Percentiles rank a stretch among this genome's conserved stretches.
Evolutionary conservation across 2,329 filamentous ascomycete genomes (phyloP).

Genomic region (Penicillium expansum): DNA sequence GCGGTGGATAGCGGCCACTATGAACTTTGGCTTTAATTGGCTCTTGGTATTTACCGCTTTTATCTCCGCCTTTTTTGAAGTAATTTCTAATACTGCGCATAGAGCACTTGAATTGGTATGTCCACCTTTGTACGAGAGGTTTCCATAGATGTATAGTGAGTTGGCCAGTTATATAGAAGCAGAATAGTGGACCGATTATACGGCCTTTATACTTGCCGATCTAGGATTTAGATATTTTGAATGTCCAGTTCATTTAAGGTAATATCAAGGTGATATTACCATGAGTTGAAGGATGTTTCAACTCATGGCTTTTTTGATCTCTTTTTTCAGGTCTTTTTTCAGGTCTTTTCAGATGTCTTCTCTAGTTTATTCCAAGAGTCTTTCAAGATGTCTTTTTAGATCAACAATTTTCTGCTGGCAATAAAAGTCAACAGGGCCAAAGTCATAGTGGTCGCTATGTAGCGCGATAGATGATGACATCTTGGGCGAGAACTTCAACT

Average conservation of each 20-base stretch:
- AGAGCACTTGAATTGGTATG: not conserved
- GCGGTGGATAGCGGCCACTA: not conserved
- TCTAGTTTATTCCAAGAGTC: not conserved
- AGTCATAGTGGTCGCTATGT: not conserved
- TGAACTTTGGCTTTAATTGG: not conserved
- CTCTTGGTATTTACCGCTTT: not conserved
- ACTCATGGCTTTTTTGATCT: not conserved
- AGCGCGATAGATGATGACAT: not conserved
- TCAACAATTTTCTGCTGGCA: not conserved
- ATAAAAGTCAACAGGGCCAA: not conserved
- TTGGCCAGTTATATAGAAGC: not conserved
- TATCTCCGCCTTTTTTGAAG: not conserved
- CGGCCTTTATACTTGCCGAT: not conserved
- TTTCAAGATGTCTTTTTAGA: not conserved
- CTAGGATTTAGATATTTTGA: not conserved
- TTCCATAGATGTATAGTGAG: too few species aligned
- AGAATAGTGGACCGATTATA: not conserved
- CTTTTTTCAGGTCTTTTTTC: not conserved
- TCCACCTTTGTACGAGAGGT: too few species aligned
- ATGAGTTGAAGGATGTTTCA: not conserved
- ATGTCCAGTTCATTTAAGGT: not conserved
- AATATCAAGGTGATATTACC: not conserved
- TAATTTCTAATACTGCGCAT: too few species aligned
- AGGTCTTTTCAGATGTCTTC: too few species aligned
- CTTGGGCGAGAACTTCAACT: slow-evolving; percentile 7